phyloP scores from a whole-genome alignment of 306 rosid genomes.

The Biancaea sappan region DNA sequence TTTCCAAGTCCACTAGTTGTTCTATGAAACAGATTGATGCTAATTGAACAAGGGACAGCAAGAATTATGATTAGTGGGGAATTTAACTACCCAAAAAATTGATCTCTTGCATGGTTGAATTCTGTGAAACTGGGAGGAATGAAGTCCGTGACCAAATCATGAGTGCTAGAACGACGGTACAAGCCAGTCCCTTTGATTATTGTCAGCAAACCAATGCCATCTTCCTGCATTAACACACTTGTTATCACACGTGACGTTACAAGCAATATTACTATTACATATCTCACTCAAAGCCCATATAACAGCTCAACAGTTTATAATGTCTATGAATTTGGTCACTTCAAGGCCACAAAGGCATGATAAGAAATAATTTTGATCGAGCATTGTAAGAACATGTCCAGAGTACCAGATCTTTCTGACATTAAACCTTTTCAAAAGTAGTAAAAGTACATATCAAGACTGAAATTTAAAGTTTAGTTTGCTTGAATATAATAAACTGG shows the following conservation, averaged over 20 bases:
- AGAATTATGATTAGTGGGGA: background rate
- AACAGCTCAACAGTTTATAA: too few species aligned
- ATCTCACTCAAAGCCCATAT: too few species aligned
- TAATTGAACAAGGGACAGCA: background rate
- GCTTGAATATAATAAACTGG: background rate
- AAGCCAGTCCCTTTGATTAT: conserved; percentile 71
- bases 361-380: too few species aligned
- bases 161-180: conserved; percentile 67
- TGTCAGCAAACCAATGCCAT: conserved; percentile 72
- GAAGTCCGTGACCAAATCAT: conserved; percentile 53
- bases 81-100: conserved; percentile 61
- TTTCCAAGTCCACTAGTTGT: too few species aligned
- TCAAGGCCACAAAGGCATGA: too few species aligned
- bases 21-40: too few species aligned
- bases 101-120: conserved; percentile 48
- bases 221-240: too few species aligned
- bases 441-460: background rate
- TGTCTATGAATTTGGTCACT: too few species aligned
- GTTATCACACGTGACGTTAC: too few species aligned
- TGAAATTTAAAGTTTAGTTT: background rate
- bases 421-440: background rate
- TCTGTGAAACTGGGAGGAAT: conserved; percentile 74
- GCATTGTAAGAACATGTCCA: too few species aligned
- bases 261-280: too few species aligned
- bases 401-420: background rate